A percentile compares a stretch with the other conserved stretches of the same genome.
Conservation (phyloP, 2,329 filamentous ascomycete genomes). For the Paraphaeosphaeria minitans region DNA sequence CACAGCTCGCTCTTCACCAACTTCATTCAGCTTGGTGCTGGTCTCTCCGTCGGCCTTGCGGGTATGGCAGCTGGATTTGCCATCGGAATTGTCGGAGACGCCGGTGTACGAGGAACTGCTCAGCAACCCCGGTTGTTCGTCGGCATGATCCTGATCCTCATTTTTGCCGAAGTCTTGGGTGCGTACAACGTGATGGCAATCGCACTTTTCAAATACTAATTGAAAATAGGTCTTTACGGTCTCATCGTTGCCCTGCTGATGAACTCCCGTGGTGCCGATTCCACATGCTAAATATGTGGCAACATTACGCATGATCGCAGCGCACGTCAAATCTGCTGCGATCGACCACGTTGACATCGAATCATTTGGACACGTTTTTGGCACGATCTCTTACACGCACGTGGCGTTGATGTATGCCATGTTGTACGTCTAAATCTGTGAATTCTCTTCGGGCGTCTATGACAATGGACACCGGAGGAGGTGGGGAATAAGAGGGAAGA, state of each 20-base stretch:
- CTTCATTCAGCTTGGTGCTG: slow-evolving; percentile 60
- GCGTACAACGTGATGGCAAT: slow-evolving; percentile 47
- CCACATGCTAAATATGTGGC: slow-evolving; percentile 29
- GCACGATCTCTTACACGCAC: slow-evolving; percentile 28
- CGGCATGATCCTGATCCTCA: slow-evolving; percentile 98
- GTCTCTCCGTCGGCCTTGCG: slow-evolving; percentile 71
- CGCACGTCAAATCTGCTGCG: slow-evolving; percentile 37
- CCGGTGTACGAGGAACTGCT: slow-evolving; percentile 84
- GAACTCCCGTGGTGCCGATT: slow-evolving; percentile 72
- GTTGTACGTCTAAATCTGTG: slow-evolving; percentile 45
- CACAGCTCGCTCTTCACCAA: slow-evolving; percentile 55
- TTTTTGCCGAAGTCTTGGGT: slow-evolving; percentile 99
- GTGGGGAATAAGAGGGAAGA: slow-evolving; percentile 9
- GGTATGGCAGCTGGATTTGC: slow-evolving; percentile 90
- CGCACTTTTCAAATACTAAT: slow-evolving; percentile 9
- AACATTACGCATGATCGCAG: slow-evolving; percentile 32
- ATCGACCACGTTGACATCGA: slow-evolving; percentile 26
- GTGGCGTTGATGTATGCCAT: slow-evolving; percentile 38
- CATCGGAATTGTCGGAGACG: slow-evolving; percentile 69
- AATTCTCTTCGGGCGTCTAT: slow-evolving; percentile 30
- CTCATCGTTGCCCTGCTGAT: slow-evolving; percentile 98
- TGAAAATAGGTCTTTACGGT: slow-evolving; percentile 84
- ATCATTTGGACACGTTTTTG: slow-evolving; percentile 26
- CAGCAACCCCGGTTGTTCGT: slow-evolving; percentile 88
- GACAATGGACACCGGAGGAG: slow-evolving; percentile 9